These are phyloP conservation scores for Thelephora aurantiotincta DNA, from an alignment of 768 basidiomycete genomes.

Conservation along the genomic window DNA sequence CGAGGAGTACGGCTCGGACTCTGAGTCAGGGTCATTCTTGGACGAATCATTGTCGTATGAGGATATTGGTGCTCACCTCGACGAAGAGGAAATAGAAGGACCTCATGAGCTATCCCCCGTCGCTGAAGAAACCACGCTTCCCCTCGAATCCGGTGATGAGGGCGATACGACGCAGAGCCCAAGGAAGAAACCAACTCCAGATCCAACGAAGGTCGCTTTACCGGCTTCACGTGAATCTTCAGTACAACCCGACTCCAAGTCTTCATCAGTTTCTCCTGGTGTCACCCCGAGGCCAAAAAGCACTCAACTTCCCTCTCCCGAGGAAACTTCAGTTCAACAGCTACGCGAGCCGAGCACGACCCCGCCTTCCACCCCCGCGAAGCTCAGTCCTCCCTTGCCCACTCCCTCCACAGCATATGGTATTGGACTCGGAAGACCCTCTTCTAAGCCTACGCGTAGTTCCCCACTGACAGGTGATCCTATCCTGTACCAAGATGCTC, in stretches of 20 bases:
- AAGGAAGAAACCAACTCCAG: background rate
- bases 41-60: constrained; percentile 7
- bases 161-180: background rate
- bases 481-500: constrained; percentile 15
- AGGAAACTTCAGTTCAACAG: background rate
- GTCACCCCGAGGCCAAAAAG: background rate
- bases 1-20: constrained; percentile 18
- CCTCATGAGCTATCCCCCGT: background rate
- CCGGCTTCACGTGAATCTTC: background rate
- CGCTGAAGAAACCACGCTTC: background rate
- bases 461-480: constrained; percentile 53
- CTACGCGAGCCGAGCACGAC: constrained; percentile 36
- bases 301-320: background rate
- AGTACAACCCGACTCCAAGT: background rate
- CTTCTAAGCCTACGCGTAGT: constrained; percentile 56
- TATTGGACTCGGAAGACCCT: constrained; percentile 43
- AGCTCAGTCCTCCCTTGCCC: constrained; percentile 21
- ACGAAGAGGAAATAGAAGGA: constrained; percentile 19
- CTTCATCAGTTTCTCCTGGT: background rate
- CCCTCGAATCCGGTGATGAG: background rate
- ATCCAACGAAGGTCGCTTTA: background rate
- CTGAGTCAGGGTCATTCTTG: constrained; percentile 15
- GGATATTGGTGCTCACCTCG: constrained; percentile 10
- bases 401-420: constrained; percentile 22
- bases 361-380: constrained; percentile 46